Percentiles rank a stretch among this genome's conserved stretches.
Conservation (phyloP, 345 rosid genomes). For the Cardamine resedifolia region DNA sequence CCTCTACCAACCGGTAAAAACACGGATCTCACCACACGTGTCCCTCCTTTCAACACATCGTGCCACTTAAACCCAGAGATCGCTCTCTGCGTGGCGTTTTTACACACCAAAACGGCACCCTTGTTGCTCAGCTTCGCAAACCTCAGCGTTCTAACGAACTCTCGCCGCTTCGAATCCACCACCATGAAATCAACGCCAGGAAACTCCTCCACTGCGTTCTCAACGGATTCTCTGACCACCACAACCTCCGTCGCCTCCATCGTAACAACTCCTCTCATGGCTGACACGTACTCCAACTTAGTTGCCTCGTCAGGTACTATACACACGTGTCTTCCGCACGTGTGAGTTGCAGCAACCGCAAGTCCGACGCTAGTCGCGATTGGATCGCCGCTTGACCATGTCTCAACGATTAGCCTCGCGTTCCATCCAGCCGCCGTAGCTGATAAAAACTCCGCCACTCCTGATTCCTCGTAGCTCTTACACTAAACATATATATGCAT, state of each 20-base stretch:
- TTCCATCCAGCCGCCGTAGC: constrained; percentile 96
- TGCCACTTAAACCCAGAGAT: constrained; percentile 62
- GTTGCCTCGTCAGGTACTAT: constrained; percentile 73
- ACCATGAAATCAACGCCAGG: constrained; percentile 72
- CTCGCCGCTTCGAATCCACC: constrained; percentile 64
- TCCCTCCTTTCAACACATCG: constrained; percentile 46
- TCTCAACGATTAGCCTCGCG: constrained; percentile 66
- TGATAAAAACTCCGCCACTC: constrained; percentile 70
- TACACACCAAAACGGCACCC: constrained; percentile 81
- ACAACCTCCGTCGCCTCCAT: constrained; percentile 39
- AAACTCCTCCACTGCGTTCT: constrained; percentile 51
- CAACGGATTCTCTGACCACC: constrained; percentile 55
- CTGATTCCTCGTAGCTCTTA: constrained; percentile 51
- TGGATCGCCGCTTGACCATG: constrained; percentile 68
- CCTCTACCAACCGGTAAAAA: constrained; percentile 76
- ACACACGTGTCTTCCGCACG: constrained; percentile 77
- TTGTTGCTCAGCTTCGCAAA: constrained; percentile 53
- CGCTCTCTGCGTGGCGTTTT: constrained; percentile 53
- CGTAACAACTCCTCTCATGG: constrained; percentile 41
- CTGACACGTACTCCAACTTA: constrained; percentile 48
- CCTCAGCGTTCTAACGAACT: constrained; percentile 58
- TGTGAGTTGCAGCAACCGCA: constrained; percentile 65
- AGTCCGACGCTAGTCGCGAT: constrained; percentile 73
- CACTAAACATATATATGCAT: constrained; percentile 45
- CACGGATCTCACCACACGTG: constrained; percentile 67